Evolutionary conservation across 345 rosid genomes (phyloP), one percentile per base, ranked within the genome.

Genomic region (Boechera divaricarpa): DNA sequence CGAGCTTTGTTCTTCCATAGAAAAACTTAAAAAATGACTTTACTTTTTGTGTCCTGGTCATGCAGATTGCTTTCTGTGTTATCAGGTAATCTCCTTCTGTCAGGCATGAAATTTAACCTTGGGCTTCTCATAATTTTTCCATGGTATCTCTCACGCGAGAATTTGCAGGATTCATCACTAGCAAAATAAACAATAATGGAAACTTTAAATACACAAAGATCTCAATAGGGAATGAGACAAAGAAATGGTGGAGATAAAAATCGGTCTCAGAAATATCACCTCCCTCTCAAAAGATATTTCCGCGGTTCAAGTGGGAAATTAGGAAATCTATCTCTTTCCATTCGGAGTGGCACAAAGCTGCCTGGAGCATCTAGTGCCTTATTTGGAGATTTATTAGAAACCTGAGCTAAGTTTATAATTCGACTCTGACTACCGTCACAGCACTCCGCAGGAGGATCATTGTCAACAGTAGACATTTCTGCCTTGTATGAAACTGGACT

Each of bases 11-110:
- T 15, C 69, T 75, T 58, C 77, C 77, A 70, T 63, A 24, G 59
- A 73, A 85, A 72, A 84, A 72, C 39, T 83, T 87, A 56, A 86
- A 1, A 75, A 70, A 65, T 71, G 74, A 72, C 73, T 62, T 83
- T 81, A 66, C 83, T 82, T 75, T 87, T 88, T 69, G 88, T 54
- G 64, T 83, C 85, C 76, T 88, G 78, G 62, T 82, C 90, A 80
- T 79, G 82, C 31, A 69, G 69, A 33, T 78, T 33, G 67, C 61
- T 73, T 71, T 79, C 88, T 67, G 81, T 77, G 51, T 86, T 71
- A 82, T 85, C 79, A 57, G 87, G 77, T 70, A 84, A 74, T 74
- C 95, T 91, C 63, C 89, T 89, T 75, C 91, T 87, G 71, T 87
- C 93, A 71, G 81, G 86, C 65, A 49, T 72, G 78, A 77, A 80